Evolutionary conservation across 768 basidiomycete species (phyloP), one percentile per base, ranked within the genome.

Genomic region (Cystobasidium onofrii): DNA sequence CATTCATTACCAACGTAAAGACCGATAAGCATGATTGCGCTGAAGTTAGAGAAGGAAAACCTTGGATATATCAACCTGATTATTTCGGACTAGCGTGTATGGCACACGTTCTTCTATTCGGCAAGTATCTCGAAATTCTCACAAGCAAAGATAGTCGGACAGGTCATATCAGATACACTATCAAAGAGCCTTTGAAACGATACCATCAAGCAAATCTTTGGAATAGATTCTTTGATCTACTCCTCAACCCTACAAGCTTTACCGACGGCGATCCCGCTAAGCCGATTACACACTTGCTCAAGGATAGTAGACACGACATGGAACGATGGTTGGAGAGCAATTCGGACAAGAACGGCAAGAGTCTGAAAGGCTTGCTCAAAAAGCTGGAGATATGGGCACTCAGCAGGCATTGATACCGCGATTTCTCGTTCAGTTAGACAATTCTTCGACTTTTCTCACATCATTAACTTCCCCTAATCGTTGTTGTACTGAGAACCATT

Each of bases 21-120:
- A 86, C 88, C 6, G 94, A 98, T 81, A 89, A 88, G 73, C 86
- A 90, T 43, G 96, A 99, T 81, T 99, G 96, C 82, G 84, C 88
- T 73, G 94, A 98, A 84, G 88, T 95, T 78, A 87, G 90, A 62
- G 88, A 92, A 80, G 85, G 86, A 29, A 83, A 84, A 62, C 86
- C 91, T 1, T 99, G 95, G 96, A 93, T 89, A 73, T 96, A 87
- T 82, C 90, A 99, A 82, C 87, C 92, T 1, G 96, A 99, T 81
- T 99, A 99, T 81, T 92, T 87, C 79, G 96, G 96, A n/a, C 86
- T 98, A 23, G 92, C 91, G 0, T 89, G 92, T 55, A 89, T 98
- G 78, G 86, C 93, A 41, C 96, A 91, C 82, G 96, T 92, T 84
- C 88, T 98, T 87, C 86, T 99, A 34, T 97, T 92, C 79, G 94